These are phyloP conservation scores for Centella asiatica DNA, from an alignment of 129 eudicot genomes.

Conservation along the genomic window DNA sequence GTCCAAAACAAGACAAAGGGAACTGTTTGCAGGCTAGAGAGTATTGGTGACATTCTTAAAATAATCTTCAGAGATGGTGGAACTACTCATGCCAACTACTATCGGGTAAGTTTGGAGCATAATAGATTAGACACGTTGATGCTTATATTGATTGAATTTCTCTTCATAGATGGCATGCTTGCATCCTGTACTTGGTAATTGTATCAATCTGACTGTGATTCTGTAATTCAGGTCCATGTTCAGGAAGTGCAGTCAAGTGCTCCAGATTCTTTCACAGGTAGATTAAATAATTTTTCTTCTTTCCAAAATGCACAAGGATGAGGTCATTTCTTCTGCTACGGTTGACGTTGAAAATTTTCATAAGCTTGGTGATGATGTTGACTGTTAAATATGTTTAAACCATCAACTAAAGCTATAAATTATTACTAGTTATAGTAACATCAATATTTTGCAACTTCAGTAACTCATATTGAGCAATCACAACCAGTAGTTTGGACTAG, in stretches of 20 bases:
- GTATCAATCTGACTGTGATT: constrained; percentile 11
- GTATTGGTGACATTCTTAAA: constrained; percentile 67
- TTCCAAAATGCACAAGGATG: constrained; percentile 1
- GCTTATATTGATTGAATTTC: constrained; percentile 10
- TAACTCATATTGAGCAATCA: background rate
- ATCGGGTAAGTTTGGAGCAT: constrained; percentile 60
- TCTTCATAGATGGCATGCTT: constrained; percentile 3
- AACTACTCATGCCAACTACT: constrained; percentile 67
- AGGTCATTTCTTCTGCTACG: background rate
- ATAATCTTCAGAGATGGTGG: constrained; percentile 59
- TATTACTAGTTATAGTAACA: too few relatives aligned
- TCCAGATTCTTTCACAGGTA: constrained; percentile 52
- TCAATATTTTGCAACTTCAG: too few relatives aligned
- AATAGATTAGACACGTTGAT: background rate
- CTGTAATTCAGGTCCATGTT: constrained; percentile 65
- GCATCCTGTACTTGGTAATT: constrained; percentile 3
- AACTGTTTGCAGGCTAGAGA: constrained; percentile 64
- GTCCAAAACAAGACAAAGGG: constrained; percentile 49
- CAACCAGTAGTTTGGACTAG: background rate
- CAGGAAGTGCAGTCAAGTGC: constrained; percentile 65
- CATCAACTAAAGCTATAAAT: too few relatives aligned
- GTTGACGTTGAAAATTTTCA: too few relatives aligned
- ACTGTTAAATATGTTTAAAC: too few relatives aligned
- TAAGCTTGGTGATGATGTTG: too few relatives aligned
- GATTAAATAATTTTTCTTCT: background rate